Base-by-base conservation (phyloP, 805 yeast genomes). In the Wickerhamiella lipophila region DNA sequence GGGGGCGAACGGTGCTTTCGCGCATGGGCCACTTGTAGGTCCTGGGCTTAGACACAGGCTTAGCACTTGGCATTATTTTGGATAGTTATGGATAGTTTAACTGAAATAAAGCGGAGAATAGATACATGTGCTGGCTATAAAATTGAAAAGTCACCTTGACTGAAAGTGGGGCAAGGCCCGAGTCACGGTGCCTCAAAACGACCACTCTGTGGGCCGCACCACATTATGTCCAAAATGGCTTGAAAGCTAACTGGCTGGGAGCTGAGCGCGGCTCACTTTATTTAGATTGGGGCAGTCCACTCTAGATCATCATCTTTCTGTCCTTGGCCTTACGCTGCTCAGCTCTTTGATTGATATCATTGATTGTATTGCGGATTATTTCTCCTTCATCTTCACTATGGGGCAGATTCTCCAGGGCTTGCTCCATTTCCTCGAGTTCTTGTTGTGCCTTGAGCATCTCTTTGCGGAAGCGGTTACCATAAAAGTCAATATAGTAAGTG, bases 401-500 rank as follows among this genome's bases (percentile, higher is more conserved):
- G 3, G 29, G 19, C 16, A 40, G 29, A 13, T 27, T n/a, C 11
- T 47, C 50, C 30, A 47, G 46, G 21, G 27, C 18, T 6, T 21
- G 34, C 46, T 26, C 46, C 57, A 83, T 67, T 27, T 73, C 76
- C 18, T 73, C 72, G n/a, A 89, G 74, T 60, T 88, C 96, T 13
- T 64, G 62, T 63, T 78, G 82, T 58, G 89, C 68, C 57, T 76
- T 76, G 22, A 69, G 65, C 21, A 89, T 87, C 62, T 92, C 96
- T 58, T 81, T 84, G 59, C 87, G 94, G 59, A 87, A 79, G 55
- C 88, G 75, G 61, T 79, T 82, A 18, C 97, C 97, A 65, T 87
- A 92, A 46, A 81, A 81, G 58, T 89, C 97, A 50, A 92, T 73
- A 63, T 89, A 89, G 62, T 85, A 89, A 0, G 95, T 85, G 2